phyloP scores from a whole-genome alignment of 2,329 filamentous ascomycete genomes.

The Aaosphaeria pasadenensis region DNA sequence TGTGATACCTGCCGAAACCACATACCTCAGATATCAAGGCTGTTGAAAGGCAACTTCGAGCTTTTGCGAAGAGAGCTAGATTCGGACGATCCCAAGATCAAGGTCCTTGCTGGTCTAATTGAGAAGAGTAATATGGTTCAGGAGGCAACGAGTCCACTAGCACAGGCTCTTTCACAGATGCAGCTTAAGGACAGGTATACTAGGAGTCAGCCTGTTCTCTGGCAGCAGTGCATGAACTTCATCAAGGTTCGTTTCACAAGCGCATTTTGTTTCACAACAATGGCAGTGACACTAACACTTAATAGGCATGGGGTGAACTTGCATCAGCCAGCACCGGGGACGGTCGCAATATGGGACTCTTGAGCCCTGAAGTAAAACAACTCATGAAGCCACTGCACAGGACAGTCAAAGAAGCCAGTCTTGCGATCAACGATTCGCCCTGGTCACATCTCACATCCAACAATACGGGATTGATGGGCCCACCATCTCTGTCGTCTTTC shows the following conservation, averaged over 20 bases:
- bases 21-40: slow-evolving; percentile 53
- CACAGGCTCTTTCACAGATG: slow-evolving; percentile 70
- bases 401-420: slow-evolving; percentile 75
- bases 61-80: slow-evolving; percentile 28
- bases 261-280: slow-evolving; percentile 19
- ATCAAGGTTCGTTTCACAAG: slow-evolving; percentile 47
- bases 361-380: slow-evolving; percentile 65
- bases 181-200: slow-evolving; percentile 81
- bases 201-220: slow-evolving; percentile 62
- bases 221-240: slow-evolving; percentile 72
- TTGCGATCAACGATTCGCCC: slow-evolving; percentile 65
- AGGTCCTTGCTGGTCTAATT: slow-evolving; percentile 58
- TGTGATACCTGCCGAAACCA: slow-evolving; percentile 70
- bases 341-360: slow-evolving; percentile 43
- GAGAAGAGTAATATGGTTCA: slow-evolving; percentile 68
- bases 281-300: slow-evolving; percentile 3
- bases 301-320: slow-evolving; percentile 64
- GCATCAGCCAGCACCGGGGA: slow-evolving; percentile 42
- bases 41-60: slow-evolving; percentile 27
- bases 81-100: slow-evolving; percentile 31
- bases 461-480: slow-evolving; percentile 22
- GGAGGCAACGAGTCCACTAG: slow-evolving; percentile 70
- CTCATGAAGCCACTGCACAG: slow-evolving; percentile 79
- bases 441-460: slow-evolving; percentile 56
- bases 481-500: slow-evolving; percentile 31